Base-by-base conservation (phyloP, 2,329 filamentous ascomycete genomes). In the Arthrobotrys pseudoclavata region DNA sequence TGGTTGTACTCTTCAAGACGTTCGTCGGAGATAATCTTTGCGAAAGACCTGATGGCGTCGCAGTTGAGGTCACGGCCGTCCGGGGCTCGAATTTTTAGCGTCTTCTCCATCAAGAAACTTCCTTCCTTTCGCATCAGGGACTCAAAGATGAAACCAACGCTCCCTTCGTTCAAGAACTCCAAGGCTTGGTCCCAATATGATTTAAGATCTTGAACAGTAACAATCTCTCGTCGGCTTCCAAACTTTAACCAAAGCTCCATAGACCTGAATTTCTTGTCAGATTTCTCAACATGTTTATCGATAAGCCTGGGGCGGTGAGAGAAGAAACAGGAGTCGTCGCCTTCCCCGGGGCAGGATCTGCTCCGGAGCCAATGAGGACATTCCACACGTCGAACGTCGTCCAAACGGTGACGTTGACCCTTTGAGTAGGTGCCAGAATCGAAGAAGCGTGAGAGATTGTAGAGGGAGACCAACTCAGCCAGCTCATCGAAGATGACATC, bases 241-340 rank as follows among this genome's bases (percentile, higher is more conserved):
- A 64, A 67, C 18, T 45, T 52, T 15, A 62, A 42, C 72, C 64
- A 76, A 5, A 57, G 50, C 0, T 70, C 66, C 66, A 76, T 66
- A 15, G 60, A n/a, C 6, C 47, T 7, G 18, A 55, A 60, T 9
- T 34, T 57, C 1, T 61, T 34, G 40, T 70, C 47, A 4, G 24
- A 42, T 20, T 52, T 66, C 9, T 62, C 29, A 15, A 47, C 34
- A 24, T 61, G 57, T 9, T 70, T 69, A 24, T 50, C 15, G 6
- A 70, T 18, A 4, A 64, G 29, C 1, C 53, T n/a, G 7, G 42
- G 48, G 2, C 24, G 31, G 42, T 76, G 72, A 7, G 47, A 42
- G 22, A 61, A 76, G 22, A 64, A 76, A 7, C 72, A 76, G 7
- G 29, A 53, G 1, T 63, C 72, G n/a, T 60, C 60, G 10, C 29